phyloP scores from a whole-genome alignment of 2,329 filamentous ascomycete genomes.

The Dryadomyces quercus-mongolicae region DNA sequence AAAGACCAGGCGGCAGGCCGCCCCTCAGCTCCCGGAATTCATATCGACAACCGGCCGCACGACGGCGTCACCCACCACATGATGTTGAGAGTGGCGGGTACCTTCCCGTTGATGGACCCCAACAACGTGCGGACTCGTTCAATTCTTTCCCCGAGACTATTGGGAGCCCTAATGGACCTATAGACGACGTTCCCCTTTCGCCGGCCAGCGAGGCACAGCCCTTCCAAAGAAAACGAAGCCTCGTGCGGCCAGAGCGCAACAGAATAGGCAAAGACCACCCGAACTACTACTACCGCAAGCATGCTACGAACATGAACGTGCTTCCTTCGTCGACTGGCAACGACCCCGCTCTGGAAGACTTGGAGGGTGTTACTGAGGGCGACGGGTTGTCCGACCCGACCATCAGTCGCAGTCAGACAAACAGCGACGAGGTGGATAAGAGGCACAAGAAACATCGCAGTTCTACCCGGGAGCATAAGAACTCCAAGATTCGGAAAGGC shows the following conservation, averaged over 20 bases:
- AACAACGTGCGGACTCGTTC: constrained; percentile 44
- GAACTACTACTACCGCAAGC: constrained; percentile 91
- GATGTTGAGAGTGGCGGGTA: constrained; percentile 59
- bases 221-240: constrained; percentile 64
- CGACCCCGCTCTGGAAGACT: constrained; percentile 72
- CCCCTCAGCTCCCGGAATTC: constrained; percentile 48
- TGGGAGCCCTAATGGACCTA: constrained; percentile 38
- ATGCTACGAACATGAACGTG: constrained; percentile 85
- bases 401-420: constrained; percentile 19
- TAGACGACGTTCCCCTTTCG: constrained; percentile 43
- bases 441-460: not conserved
- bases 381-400: constrained; percentile 21
- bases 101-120: constrained; percentile 28
- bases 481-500: constrained; percentile 54
- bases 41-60: constrained; percentile 57
- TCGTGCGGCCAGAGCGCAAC: constrained; percentile 80
- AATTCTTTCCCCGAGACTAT: constrained; percentile 43
- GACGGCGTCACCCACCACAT: constrained; percentile 51
- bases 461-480: constrained; percentile 27
- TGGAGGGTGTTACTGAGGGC: constrained; percentile 49
- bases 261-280: constrained; percentile 78
- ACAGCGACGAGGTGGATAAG: constrained; percentile 25
- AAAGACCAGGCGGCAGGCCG: constrained; percentile 52
- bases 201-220: constrained; percentile 26
- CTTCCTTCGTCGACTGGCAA: constrained; percentile 86